Percentiles rank a stretch among this genome's conserved stretches.
phyloP scores from a whole-genome alignment of 805 yeast species.

The Komagataella pseudopastoris region DNA sequence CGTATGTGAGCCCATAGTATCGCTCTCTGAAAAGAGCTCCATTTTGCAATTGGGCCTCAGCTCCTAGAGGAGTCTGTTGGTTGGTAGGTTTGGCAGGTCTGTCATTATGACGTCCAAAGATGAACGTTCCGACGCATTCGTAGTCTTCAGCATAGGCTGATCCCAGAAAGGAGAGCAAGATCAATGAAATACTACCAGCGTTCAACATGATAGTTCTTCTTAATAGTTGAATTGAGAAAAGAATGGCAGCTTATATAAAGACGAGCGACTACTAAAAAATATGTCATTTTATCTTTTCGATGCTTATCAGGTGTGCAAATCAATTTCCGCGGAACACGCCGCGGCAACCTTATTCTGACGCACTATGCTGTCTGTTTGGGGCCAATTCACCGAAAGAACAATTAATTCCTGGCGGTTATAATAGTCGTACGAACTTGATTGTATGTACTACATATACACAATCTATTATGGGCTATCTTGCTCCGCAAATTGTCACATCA shows the following conservation, averaged over 20 bases:
- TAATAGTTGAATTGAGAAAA: neutral
- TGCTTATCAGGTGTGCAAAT: no score
- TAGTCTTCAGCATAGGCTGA: slow-evolving; percentile 9
- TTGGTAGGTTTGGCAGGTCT: slow-evolving; percentile 31
- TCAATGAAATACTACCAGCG: neutral
- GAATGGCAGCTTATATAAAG: slow-evolving; percentile 4
- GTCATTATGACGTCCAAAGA: slow-evolving; percentile 37
- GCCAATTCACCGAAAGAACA: no score
- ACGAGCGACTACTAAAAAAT: neutral
- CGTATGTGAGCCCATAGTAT: slow-evolving; percentile 22
- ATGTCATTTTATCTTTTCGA: no score
- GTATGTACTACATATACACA: no score
- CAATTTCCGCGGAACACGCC: no score
- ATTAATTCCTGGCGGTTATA: no score
- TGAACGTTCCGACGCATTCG: slow-evolving; percentile 25
- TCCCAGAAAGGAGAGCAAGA: slow-evolving; percentile 1
- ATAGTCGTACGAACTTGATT: no score
- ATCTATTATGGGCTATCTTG: no score
- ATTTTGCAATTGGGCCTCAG: slow-evolving; percentile 19
- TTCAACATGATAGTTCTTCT: neutral
- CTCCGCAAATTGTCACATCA: neutral
- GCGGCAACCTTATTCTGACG: no score
- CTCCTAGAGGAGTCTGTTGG: slow-evolving; percentile 29
- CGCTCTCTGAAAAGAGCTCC: slow-evolving; percentile 28
- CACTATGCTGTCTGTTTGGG: no score